Base-by-base conservation (phyloP, 179 eudicot genomes). In the Silene noctiflora region DNA sequence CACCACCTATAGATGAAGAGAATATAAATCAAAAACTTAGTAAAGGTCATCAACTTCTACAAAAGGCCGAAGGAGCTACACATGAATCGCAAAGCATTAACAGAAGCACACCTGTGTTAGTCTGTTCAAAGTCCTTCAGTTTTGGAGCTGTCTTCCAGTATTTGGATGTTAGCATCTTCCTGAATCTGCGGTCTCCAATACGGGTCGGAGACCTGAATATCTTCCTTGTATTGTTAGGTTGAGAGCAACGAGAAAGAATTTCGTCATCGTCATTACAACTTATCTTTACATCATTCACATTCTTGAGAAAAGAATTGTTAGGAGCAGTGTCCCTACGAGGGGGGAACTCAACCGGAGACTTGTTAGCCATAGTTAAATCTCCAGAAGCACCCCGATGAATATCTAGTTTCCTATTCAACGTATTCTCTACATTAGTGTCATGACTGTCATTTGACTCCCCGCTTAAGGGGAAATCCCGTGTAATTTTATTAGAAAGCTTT, bases 201-300 rank as follows among this genome's bases (percentile, higher is more conserved):
- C 84, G 79, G 1, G 85, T 73, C 25, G 85, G 87, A 44, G 89
- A 84, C 81, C 87, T 79, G 31, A 72, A 81, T 76, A 85, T 85
- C 89, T 88, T 90, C 69, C 73, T 70, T 79, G 81, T 86, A 81
- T 85, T 75, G 71, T 85, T 85, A 72, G 74, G 82, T 68, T 82
- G 86, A 75, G 86, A 84, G 76, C 79, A 86, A 69, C 83, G 84
- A 80, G 85, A 88, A 80, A 81, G 86, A 80, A 89, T 95, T 80
- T 93, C 96, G 73, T 95, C 97, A 87, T 93, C 93, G 85, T 95
- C 95, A 88, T 89, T 93, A 89, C 75, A 77, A 69, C 76, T 85
- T 83, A 83, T 59, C 44, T 86, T 88, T 83, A 88, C 92, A 91
- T 82, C 74, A 72, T 81, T 87, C 87, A 84, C 81, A 25, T 73